Percentiles rank a stretch among this genome's conserved stretches.
These are phyloP conservation scores for Skeletonema menzelii DNA, from an alignment of 108 stramenopile species.

Conservation along the genomic window DNA sequence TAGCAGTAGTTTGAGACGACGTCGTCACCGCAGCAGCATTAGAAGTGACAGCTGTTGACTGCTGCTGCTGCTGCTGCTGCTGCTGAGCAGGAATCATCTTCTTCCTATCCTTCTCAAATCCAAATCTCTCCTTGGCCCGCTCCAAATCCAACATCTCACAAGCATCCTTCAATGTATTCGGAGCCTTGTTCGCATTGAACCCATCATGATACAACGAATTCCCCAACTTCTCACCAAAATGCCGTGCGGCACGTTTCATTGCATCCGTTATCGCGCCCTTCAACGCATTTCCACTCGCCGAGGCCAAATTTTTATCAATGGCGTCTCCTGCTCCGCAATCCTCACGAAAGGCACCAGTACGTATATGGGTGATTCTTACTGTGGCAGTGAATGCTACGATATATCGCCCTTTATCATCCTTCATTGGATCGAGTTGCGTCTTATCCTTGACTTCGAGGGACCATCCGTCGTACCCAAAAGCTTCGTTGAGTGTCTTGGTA, in stretches of 20 bases:
- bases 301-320: constrained; percentile 63
- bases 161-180: constrained; percentile 63
- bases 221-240: constrained; percentile 82
- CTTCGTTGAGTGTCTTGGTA: constrained; percentile 78
- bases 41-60: background rate
- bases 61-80: background rate
- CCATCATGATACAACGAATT: constrained; percentile 69
- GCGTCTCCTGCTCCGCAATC: constrained; percentile 84
- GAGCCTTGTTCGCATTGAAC: constrained; percentile 74
- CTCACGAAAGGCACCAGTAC: constrained; percentile 68
- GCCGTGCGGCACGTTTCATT: constrained; percentile 82
- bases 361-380: constrained; percentile 67
- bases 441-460: constrained; percentile 62
- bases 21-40: background rate
- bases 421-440: constrained; percentile 47
- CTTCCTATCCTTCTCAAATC: constrained; percentile 46
- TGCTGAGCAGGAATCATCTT: constrained; percentile 2
- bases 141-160: constrained; percentile 71
- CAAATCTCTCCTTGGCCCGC: constrained; percentile 67
- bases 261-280: constrained; percentile 85
- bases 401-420: constrained; percentile 54
- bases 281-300: constrained; percentile 72
- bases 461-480: constrained; percentile 88
- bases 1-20: background rate
- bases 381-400: constrained; percentile 67